Conservation (phyloP, 495 filamentous ascomycete species). For the Parathielavia appendiculata region DNA sequence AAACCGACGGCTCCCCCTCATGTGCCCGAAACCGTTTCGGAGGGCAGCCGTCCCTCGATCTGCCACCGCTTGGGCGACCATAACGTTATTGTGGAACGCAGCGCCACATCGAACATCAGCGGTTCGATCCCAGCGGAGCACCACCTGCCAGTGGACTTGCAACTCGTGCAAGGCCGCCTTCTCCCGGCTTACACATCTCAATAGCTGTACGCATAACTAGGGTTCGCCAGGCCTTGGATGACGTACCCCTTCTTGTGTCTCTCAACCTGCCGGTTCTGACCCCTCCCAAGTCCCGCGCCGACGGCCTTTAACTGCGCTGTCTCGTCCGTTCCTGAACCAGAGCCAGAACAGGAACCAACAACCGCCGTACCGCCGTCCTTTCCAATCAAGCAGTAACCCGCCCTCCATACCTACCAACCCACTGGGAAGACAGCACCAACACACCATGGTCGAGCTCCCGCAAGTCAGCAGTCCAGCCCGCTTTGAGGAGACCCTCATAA, state of each 20-base stretch:
- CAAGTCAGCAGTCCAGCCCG: conserved; percentile 5
- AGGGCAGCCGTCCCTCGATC: conserved; percentile 3
- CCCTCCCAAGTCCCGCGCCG: conserved; percentile 16
- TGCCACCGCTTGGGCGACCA: neutral
- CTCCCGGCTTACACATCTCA: conserved; percentile 14
- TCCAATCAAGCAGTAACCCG: conserved; percentile 10
- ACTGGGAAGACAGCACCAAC: conserved; percentile 5
- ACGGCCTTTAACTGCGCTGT: conserved; percentile 14
- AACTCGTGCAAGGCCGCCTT: neutral
- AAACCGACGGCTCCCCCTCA: neutral
- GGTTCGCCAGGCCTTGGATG: conserved; percentile 27
- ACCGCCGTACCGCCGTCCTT: conserved; percentile 6
- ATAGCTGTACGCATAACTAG: conserved; percentile 23
- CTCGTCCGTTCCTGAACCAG: conserved; percentile 6
- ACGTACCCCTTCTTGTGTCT: conserved; percentile 21
- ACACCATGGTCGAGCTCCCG: conserved; percentile 15
- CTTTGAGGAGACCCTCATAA: conserved; percentile 5
- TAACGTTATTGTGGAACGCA: conserved; percentile 4
- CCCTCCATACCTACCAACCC: neutral
- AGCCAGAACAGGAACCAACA: neutral
- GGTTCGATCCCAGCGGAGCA: conserved; percentile 1
- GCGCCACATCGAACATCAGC: conserved; percentile 4
- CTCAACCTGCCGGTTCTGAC: conserved; percentile 13
- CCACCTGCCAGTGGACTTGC: neutral
- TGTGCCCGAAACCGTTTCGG: neutral